Conservation (phyloP, 2,329 filamentous ascomycete species). For the Xylaria sp. region DNA sequence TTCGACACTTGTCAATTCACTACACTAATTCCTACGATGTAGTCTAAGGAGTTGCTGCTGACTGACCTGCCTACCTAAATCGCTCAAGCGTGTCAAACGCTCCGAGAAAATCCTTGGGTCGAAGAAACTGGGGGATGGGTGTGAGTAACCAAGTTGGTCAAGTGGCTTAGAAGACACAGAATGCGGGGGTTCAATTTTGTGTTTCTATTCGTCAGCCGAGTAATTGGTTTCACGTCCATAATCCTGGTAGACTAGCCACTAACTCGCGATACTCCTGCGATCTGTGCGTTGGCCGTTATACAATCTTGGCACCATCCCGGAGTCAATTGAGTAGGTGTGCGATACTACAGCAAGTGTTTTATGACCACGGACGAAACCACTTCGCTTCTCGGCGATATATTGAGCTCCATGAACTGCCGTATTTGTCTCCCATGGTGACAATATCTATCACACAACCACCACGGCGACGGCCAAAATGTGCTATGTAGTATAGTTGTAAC, state of each 20-base stretch:
- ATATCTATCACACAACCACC: neutral
- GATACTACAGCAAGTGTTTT: neutral
- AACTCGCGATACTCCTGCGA: neutral
- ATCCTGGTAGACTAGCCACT: neutral
- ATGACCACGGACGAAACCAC: constrained; percentile 2
- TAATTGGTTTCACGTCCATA: constrained; percentile 2
- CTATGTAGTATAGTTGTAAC: neutral
- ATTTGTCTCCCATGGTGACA: neutral
- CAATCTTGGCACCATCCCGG: neutral
- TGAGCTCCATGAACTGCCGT: neutral
- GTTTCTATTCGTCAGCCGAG: constrained; percentile 33
- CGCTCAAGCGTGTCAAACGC: neutral
- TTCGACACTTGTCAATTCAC: neutral
- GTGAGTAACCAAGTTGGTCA: neutral
- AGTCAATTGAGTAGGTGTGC: neutral
- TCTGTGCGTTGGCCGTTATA: constrained; percentile 13
- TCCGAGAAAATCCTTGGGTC: neutral
- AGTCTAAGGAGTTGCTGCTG: neutral
- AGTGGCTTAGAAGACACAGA: constrained; percentile 28
- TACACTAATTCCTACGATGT: neutral
- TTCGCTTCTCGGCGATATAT: constrained; percentile 1
- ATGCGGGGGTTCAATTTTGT: constrained; percentile 30
- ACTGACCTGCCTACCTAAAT: constrained; percentile 14
- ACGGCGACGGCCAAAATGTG: neutral
- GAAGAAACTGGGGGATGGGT: constrained; percentile 1